These are phyloP conservation scores for Solanum hybrid DNA, from an alignment of 305 asterid genomes.

Conservation along the genomic window DNA sequence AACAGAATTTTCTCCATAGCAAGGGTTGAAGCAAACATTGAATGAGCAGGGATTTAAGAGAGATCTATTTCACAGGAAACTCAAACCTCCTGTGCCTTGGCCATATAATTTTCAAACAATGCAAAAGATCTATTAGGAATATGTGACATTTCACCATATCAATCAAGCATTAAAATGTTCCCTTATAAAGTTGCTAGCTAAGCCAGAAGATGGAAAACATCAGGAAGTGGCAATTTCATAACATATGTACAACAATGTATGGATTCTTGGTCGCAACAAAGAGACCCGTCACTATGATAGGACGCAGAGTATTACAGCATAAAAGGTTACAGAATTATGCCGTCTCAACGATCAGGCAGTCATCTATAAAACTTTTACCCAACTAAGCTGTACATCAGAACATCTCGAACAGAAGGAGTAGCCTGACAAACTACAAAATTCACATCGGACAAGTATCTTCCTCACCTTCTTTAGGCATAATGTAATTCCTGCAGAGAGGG, in stretches of 20 bases:
- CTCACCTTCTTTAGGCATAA: conserved; percentile 60
- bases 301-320: neutral
- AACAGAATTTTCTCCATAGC: neutral
- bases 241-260: conserved; percentile 7
- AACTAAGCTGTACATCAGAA: conserved; percentile 26
- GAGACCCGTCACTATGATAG: conserved; percentile 13
- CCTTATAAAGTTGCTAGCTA: neutral
- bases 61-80: neutral
- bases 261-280: neutral
- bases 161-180: neutral
- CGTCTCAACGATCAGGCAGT: neutral
- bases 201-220: neutral
- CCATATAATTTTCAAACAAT: neutral
- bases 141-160: neutral
- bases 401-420: neutral
- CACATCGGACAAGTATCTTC: conserved; percentile 73
- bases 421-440: conserved; percentile 9
- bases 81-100: neutral
- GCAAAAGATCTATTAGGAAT: neutral
- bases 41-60: neutral
- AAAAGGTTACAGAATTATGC: neutral
- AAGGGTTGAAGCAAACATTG: neutral
- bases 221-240: neutral
- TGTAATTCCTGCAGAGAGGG: conserved; percentile 79
- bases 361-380: conserved; percentile 13